Base-by-base conservation (phyloP, 495 filamentous ascomycete species). In the Hypoxylon perforatum region DNA sequence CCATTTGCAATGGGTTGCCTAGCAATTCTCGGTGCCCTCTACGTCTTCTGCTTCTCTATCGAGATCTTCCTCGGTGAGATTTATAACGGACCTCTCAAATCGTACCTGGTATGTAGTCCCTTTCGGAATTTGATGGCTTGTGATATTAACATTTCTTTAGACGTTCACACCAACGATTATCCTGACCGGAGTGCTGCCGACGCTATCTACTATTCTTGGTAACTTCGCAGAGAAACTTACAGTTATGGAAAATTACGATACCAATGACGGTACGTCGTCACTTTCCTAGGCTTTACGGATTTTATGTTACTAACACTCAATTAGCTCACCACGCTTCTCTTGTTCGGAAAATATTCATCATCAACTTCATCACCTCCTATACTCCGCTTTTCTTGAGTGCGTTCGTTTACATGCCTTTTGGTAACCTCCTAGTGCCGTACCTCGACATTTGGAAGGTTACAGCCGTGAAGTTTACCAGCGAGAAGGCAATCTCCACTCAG, bases 281-380 rank as follows among this genome's bases (percentile, higher is more conserved):
- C 15, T 14, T 21, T 30, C 9, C 30, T 8, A 22, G 7, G 2
- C 1, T 19, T 22, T 0, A 2, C n/a, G 15, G 10, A 18, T 8
- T 35, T 8, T 28, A 1, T 50, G 22, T 18, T n/a, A 22, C 62
- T 73, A 61, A 75, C 50, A 52, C 41, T 19, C 41, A 49, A 25
- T 57, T 58, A 76, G 77, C 75, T 0, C 92, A 98, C 64, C 88
- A 96, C 63, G 84, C 86, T 3, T 90, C 93, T 1, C 82, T 98
- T 72, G 93, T 92, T 3, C 87, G 87, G 70, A 99, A 99, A 77
- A 86, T 96, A 42, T 97, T 99, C 67, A 86, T 99, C 19, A 85
- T 99, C 65, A 98, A 99, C 80, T 97, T 98, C 72, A 95, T 99
- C 72, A 97, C 93, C 11, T 97, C 95, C 0, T 99, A 98, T 72